Evolutionary conservation across 805 yeast species (phyloP).

Genomic region (Nakazawaea pomicola): DNA sequence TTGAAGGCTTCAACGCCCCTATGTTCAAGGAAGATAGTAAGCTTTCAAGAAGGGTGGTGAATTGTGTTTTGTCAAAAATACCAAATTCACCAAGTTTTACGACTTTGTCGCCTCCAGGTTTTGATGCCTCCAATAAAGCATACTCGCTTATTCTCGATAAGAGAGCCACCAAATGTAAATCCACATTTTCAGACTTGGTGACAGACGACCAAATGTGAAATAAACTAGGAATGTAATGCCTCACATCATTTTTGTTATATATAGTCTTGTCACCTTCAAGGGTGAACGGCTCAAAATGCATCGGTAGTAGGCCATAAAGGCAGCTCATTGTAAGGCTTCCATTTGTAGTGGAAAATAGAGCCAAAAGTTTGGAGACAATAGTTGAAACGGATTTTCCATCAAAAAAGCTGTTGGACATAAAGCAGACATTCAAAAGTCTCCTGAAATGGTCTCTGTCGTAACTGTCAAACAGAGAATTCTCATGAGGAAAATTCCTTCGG

Average conservation of each 20-base stretch:
- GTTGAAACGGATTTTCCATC: constrained; percentile 40
- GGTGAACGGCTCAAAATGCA: constrained; percentile 25
- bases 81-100: constrained; percentile 50
- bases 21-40: constrained; percentile 30
- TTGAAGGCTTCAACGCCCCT: constrained; percentile 15
- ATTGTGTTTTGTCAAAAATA: constrained; percentile 57
- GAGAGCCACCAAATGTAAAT: constrained; percentile 59
- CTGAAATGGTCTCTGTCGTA: constrained; percentile 46
- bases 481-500: constrained; percentile 34
- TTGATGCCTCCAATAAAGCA: constrained; percentile 31
- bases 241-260: constrained; percentile 25
- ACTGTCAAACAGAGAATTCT: constrained; percentile 43
- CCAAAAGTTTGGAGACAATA: constrained; percentile 46
- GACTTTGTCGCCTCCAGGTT: constrained; percentile 19
- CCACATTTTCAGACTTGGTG: constrained; percentile 44
- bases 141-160: constrained; percentile 56
- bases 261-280: constrained; percentile 15
- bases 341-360: constrained; percentile 49
- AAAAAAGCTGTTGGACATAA: constrained; percentile 51
- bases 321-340: constrained; percentile 46
- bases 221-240: constrained; percentile 55
- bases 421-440: constrained; percentile 46
- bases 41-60: constrained; percentile 28
- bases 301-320: constrained; percentile 51
- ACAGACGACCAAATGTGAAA: constrained; percentile 70